Conservation (phyloP, 1,284 basidiomycete genomes). For the Schizopora paradoxa region DNA sequence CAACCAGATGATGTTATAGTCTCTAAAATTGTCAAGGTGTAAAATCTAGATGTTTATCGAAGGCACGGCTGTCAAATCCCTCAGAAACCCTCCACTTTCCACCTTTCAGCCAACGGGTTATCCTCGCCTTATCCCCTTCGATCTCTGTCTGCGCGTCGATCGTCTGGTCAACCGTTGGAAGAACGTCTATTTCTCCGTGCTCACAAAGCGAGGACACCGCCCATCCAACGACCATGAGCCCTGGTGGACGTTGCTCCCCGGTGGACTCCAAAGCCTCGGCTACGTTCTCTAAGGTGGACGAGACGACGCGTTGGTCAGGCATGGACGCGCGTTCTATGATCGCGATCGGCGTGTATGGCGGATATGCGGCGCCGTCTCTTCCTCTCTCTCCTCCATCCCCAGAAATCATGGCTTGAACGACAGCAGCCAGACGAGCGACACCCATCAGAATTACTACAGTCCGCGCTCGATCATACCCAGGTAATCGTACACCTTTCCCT, state of each 20-base stretch:
- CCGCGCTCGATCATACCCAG: slow-evolving; percentile 78
- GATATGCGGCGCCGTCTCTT: slow-evolving; percentile 63
- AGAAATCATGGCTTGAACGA: slow-evolving; percentile 57
- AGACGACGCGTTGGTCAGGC: slow-evolving; percentile 85
- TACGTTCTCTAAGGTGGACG: slow-evolving; percentile 74
- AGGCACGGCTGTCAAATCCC: slow-evolving; percentile 51
- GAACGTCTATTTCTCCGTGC: slow-evolving; percentile 45
- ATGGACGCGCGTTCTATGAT: slow-evolving; percentile 91
- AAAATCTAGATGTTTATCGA: too few species aligned
- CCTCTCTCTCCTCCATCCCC: slow-evolving; percentile 21
- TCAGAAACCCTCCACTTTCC: slow-evolving; percentile 54
- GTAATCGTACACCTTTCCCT: slow-evolving; percentile 80
- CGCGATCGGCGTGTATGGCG: slow-evolving; percentile 77
- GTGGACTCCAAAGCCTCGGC: slow-evolving; percentile 64
- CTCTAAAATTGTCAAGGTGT: too few species aligned
- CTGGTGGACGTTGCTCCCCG: slow-evolving; percentile 89
- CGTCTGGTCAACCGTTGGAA: slow-evolving; percentile 46
- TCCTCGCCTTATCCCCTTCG: slow-evolving; percentile 41
- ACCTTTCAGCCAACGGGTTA: slow-evolving; percentile 52
- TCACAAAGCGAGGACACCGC: slow-evolving; percentile 61
- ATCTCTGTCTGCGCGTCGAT: slow-evolving; percentile 23
- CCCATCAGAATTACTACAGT: slow-evolving; percentile 92
- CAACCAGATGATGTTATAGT: too few species aligned
- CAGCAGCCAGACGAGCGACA: slow-evolving; percentile 75
- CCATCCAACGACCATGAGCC: slow-evolving; percentile 96